Evolutionary conservation across 2,329 filamentous ascomycete genomes (phyloP), one percentile per base, ranked within the genome.

Genomic region (Clarireedia paspali): DNA sequence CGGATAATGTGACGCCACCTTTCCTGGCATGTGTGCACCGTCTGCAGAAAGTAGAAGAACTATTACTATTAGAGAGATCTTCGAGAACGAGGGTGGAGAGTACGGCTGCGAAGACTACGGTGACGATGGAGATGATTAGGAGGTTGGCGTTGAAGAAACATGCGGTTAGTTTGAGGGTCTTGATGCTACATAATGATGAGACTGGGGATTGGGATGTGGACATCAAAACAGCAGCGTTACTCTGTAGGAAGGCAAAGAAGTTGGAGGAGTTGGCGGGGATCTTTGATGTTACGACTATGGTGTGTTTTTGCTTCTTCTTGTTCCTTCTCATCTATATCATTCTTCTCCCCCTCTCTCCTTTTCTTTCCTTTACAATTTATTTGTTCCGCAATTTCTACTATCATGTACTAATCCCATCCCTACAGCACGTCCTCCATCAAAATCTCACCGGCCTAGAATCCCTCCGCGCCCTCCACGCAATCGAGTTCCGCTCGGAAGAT

Each of bases 161-260:
- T 64, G 73, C 81, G 55, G 63, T 64, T 10, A 77, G 73, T 0
- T 68, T 87, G 17, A 77, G 74, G 64, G 73, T 78, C 10, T 67
- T 87, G 17, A 79, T 84, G 74, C 78, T 87, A 60, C 80, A 81
- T 64, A 83, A 85, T 61, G 74, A 82, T 50, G 65, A 70, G 20
- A 74, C 75, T 46, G 66, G 70, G 6, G 80, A 81, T 63, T 87
- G 84, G 84, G 81, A 84, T 63, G 62, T 77, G 4, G 76, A 84
- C 55, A 73, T 77, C 46, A 80, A 78, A 66, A 75, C 78, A 0
- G 74, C 80, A 55, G 69, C 76, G 53, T 68, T 82, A n/a, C 72
- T 84, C 4, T 81, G 80, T 62, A 72, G 67, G 5, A 73, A 71
- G 24, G 82, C 78, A 1, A 71, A 67, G 47, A 63, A 69, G 14